Evolutionary conservation across 2,329 filamentous ascomycete species (phyloP).

Genomic region (Mycosphaerella sp.): DNA sequence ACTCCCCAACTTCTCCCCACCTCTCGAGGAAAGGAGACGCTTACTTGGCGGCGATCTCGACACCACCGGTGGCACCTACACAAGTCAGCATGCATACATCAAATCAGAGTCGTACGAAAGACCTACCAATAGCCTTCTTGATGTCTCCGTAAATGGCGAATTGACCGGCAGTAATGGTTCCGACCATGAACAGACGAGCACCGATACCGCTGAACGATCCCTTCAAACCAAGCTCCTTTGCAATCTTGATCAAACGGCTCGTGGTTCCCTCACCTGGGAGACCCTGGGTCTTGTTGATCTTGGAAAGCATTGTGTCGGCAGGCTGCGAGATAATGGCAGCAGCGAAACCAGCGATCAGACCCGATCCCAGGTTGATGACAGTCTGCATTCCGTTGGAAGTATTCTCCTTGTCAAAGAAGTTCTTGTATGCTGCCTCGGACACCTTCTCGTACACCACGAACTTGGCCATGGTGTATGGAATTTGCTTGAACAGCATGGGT

Average conservation of each 20-base stretch:
- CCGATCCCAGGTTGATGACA: slow-evolving; percentile 74
- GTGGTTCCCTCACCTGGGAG: slow-evolving; percentile 77
- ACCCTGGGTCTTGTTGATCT: slow-evolving; percentile 95
- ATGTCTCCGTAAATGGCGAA: slow-evolving; percentile 71
- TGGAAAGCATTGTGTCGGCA: slow-evolving; percentile 87
- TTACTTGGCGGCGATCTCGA: slow-evolving; percentile 53
- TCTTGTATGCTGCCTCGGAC: slow-evolving; percentile 62
- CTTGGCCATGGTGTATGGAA: slow-evolving; percentile 92
- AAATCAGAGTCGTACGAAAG: not conserved
- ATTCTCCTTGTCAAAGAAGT: slow-evolving; percentile 61
- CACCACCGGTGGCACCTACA: slow-evolving; percentile 59
- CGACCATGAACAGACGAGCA: slow-evolving; percentile 70
- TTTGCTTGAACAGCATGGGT: slow-evolving; percentile 80
- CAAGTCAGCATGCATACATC: not conserved
- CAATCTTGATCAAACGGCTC: slow-evolving; percentile 79
- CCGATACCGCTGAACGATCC: slow-evolving; percentile 77
- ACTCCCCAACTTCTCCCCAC: too few relatives aligned
- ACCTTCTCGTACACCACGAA: slow-evolving; percentile 93
- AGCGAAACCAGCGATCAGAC: slow-evolving; percentile 80
- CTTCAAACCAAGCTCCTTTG: slow-evolving; percentile 68
- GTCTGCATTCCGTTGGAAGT: slow-evolving; percentile 67
- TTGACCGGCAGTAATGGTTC: slow-evolving; percentile 70
- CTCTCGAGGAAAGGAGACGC: not conserved
- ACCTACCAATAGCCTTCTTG: slow-evolving; percentile 45
- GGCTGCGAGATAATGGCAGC: slow-evolving; percentile 83